phyloP scores from a whole-genome alignment of 305 asterid species.

The Fraxinus nigra region DNA sequence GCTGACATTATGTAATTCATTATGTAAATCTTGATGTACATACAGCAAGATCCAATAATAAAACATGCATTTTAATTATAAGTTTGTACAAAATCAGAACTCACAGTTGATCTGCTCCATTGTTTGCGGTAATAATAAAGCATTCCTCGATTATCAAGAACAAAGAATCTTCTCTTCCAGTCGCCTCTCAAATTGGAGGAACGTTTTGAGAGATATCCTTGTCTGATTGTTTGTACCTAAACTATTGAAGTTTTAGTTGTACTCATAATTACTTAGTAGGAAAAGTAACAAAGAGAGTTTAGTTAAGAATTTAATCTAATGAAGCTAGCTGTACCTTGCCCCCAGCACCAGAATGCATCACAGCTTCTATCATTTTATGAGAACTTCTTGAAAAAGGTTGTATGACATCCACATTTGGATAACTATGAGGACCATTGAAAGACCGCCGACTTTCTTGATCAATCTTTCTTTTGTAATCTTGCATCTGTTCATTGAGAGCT shows the following conservation, averaged over 20 bases:
- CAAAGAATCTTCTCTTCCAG: slow-evolving; percentile 74
- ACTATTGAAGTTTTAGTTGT: slow-evolving; percentile 62
- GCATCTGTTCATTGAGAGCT: slow-evolving; percentile 75
- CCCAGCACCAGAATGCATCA: slow-evolving; percentile 74
- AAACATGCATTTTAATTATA: slow-evolving; percentile 2
- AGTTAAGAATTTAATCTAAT: slow-evolving; percentile 1
- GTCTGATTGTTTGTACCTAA: slow-evolving; percentile 93
- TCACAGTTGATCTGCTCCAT: slow-evolving; percentile 56
- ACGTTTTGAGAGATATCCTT: slow-evolving; percentile 75
- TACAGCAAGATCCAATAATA: not conserved
- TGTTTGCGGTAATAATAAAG: slow-evolving; percentile 64
- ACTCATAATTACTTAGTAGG: slow-evolving; percentile 13
- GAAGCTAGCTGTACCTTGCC: slow-evolving; percentile 64
- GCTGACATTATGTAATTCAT: no score
- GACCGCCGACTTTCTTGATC: slow-evolving; percentile 57
- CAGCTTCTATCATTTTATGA: slow-evolving; percentile 79
- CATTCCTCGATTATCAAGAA: slow-evolving; percentile 67
- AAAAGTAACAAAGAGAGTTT: slow-evolving; percentile 2
- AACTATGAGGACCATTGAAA: slow-evolving; percentile 36
- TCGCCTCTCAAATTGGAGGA: slow-evolving; percentile 76
- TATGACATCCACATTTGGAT: slow-evolving; percentile 43
- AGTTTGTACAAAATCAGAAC: slow-evolving; percentile 23
- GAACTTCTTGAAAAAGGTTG: slow-evolving; percentile 59
- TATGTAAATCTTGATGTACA: no score
- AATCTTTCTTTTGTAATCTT: slow-evolving; percentile 64